phyloP scores from a whole-genome alignment of 306 rosid species.

The Lathyrus oleraceus region DNA sequence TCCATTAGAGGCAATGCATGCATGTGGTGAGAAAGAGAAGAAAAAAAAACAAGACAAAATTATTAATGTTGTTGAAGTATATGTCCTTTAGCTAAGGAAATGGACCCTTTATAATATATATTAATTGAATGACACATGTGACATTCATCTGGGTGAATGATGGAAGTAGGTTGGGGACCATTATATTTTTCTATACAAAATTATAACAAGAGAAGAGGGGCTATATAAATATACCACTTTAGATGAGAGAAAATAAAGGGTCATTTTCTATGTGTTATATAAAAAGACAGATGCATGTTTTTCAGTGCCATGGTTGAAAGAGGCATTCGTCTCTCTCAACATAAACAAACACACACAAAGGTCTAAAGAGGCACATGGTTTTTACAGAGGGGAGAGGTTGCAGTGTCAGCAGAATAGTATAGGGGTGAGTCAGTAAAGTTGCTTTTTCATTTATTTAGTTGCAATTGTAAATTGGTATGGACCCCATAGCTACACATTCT shows the following conservation, averaged over 20 bases:
- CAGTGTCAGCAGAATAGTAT: constrained; percentile 39
- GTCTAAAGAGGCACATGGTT: constrained; percentile 40
- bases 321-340: constrained; percentile 78
- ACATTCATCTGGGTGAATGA: constrained; percentile 42
- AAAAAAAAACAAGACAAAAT: constrained; percentile 20
- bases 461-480: constrained; percentile 8
- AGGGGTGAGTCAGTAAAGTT: constrained; percentile 24
- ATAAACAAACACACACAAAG: constrained; percentile 42
- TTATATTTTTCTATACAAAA: not conserved
- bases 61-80: constrained; percentile 30
- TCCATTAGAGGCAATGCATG: constrained; percentile 39
- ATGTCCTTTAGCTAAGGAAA: constrained; percentile 7
- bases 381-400: constrained; percentile 26
- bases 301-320: constrained; percentile 94
- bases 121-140: constrained; percentile 44
- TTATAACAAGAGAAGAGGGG: not conserved
- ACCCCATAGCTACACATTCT: not conserved
- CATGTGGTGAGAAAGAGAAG: constrained; percentile 34
- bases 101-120: constrained; percentile 28
- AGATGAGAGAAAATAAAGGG: constrained; percentile 33
- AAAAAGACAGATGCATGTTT: constrained; percentile 58
- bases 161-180: constrained; percentile 40
- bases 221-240: constrained; percentile 9
- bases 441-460: constrained; percentile 39
- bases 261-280: constrained; percentile 62